Conservation (phyloP, 805 yeast species). For the Yarrowia sp. region DNA sequence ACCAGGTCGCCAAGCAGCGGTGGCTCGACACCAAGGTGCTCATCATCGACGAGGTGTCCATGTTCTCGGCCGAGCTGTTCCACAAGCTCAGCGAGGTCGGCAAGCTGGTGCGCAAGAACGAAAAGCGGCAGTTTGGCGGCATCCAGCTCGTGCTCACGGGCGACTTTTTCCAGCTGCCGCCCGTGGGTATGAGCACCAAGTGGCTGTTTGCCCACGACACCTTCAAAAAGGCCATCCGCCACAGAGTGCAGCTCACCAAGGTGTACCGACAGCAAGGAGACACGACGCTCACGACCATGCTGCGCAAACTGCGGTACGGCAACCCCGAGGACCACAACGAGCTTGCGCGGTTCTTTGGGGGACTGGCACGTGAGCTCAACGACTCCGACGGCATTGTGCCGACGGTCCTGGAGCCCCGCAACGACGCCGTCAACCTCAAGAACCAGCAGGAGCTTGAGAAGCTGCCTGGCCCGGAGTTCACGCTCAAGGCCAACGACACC, state of each 20-base stretch:
- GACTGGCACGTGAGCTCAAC: constrained; percentile 58
- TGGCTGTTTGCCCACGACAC: constrained; percentile 70
- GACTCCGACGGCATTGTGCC: constrained; percentile 85
- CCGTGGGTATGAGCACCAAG: constrained; percentile 59
- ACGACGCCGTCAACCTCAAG: constrained; percentile 81
- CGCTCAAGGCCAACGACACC: neutral
- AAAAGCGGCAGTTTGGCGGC: constrained; percentile 82
- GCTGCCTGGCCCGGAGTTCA: constrained; percentile 57
- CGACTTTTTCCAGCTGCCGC: constrained; percentile 95
- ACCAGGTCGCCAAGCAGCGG: constrained; percentile 54
- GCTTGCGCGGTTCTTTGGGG: constrained; percentile 57
- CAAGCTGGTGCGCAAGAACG: constrained; percentile 58
- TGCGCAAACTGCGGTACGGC: constrained; percentile 83
- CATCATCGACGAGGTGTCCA: constrained; percentile 89
- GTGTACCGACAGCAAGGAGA: constrained; percentile 87
- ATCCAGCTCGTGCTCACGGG: constrained; percentile 89
- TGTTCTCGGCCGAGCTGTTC: constrained; percentile 82
- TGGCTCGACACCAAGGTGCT: constrained; percentile 77
- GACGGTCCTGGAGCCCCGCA: constrained; percentile 84
- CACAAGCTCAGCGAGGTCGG: constrained; percentile 77
- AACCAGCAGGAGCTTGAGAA: constrained; percentile 61
- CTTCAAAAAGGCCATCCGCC: constrained; percentile 71
- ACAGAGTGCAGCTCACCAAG: constrained; percentile 69
- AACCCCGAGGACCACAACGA: constrained; percentile 55
- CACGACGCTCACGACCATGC: constrained; percentile 71